A percentile compares a stretch with the other conserved stretches of the same genome.
Conservation (phyloP, 2,329 filamentous ascomycete genomes). For the Ceratocystis lukuohia region DNA sequence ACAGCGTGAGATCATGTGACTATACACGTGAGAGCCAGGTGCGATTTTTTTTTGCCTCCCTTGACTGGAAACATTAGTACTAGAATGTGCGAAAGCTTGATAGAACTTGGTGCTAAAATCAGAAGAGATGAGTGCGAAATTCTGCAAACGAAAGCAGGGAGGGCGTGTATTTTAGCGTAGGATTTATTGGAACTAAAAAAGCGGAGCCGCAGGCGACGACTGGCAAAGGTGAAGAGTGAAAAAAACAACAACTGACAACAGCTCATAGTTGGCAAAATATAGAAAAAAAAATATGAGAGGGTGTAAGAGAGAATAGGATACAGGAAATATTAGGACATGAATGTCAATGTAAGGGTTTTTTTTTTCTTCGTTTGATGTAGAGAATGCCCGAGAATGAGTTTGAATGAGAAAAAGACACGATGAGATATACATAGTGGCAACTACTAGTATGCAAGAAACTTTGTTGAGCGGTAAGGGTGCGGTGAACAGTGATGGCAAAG, state of each 20-base stretch:
- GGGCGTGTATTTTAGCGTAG: background rate
- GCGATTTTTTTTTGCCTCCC: no score
- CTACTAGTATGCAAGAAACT: background rate
- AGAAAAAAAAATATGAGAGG: background rate
- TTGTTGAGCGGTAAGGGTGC: background rate
- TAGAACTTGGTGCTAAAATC: background rate
- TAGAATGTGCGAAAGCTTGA: background rate
- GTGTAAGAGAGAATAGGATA: background rate
- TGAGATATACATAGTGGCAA: background rate
- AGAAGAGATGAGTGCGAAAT: constrained; percentile 11
- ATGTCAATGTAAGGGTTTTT: no score
- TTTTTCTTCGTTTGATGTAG: no score
- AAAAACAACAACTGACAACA: background rate
- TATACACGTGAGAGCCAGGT: background rate
- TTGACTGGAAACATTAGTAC: no score
- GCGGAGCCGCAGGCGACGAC: background rate
- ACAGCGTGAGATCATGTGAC: background rate
- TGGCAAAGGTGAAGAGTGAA: background rate
- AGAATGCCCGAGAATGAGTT: no score
- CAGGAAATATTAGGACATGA: background rate
- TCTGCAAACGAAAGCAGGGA: background rate
- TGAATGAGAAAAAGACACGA: background rate
- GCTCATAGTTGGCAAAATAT: background rate
- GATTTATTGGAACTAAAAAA: constrained; percentile 6
- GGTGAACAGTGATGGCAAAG: background rate